A percentile compares a stretch with the other conserved stretches of the same genome.
These are phyloP conservation scores for Xenoacremonium recifei DNA, from an alignment of 2,329 filamentous ascomycete genomes.

Conservation along the genomic window DNA sequence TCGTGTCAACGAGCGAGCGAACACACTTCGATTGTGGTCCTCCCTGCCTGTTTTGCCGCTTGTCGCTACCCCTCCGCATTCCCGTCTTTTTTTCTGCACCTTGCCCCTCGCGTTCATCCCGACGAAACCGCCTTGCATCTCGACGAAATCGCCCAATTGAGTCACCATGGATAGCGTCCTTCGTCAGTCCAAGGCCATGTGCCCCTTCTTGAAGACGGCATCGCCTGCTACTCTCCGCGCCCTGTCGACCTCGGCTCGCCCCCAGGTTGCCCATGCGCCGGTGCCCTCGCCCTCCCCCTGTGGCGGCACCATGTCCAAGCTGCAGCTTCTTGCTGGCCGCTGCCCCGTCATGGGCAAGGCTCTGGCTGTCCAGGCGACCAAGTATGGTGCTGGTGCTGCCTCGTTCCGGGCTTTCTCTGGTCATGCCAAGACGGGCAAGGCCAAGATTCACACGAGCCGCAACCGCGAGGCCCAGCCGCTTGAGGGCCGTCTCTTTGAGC, in stretches of 20 bases:
- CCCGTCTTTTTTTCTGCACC: slow-evolving; percentile 5
- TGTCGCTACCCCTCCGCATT: slow-evolving; percentile 5
- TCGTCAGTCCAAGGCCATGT: slow-evolving; percentile 94
- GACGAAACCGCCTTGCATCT: background rate
- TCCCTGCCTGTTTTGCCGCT: slow-evolving; percentile 11
- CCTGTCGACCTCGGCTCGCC: slow-evolving; percentile 71
- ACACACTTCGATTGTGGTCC: background rate
- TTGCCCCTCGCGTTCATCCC: slow-evolving; percentile 14
- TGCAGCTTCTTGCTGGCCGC: slow-evolving; percentile 89
- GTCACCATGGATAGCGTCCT: slow-evolving; percentile 84
- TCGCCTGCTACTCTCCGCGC: slow-evolving; percentile 88
- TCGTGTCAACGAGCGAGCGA: background rate
- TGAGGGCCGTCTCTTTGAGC: slow-evolving; percentile 53
- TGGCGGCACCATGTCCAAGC: slow-evolving; percentile 93
- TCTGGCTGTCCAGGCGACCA: slow-evolving; percentile 77
- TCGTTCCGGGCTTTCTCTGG: slow-evolving; percentile 51
- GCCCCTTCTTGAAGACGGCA: slow-evolving; percentile 94
- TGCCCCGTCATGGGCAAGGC: slow-evolving; percentile 99
- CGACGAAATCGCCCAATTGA: background rate
- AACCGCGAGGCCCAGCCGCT: slow-evolving; percentile 76
- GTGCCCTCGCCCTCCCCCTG: slow-evolving; percentile 64
- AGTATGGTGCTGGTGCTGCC: slow-evolving; percentile 47
- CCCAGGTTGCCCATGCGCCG: slow-evolving; percentile 51
- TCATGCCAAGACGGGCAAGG: slow-evolving; percentile 57
- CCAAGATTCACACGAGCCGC: slow-evolving; percentile 78